Conservation (phyloP, 2,329 filamentous ascomycete species). For the Penicillium sp. region DNA sequence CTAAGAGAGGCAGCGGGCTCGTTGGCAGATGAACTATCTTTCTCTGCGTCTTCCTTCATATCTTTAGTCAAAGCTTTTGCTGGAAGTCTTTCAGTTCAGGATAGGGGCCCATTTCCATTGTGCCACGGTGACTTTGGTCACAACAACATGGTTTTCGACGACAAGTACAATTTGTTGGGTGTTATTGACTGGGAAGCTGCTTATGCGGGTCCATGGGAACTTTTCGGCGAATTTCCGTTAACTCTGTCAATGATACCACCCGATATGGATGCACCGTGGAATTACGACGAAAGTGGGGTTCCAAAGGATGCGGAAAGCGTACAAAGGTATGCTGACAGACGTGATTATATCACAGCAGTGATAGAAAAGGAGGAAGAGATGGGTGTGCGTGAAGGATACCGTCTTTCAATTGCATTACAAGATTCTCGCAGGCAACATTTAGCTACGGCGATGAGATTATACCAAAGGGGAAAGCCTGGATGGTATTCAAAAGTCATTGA, state of each 20-base stretch:
- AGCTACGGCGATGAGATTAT: conserved; percentile 4
- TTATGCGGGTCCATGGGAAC: conserved; percentile 1
- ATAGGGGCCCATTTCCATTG: conserved; percentile 1
- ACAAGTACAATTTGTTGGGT: conserved; percentile 1
- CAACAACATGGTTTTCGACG: conserved; percentile 4
- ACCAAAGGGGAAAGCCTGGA: conserved; percentile 5
- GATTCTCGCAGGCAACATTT: conserved; percentile 1
- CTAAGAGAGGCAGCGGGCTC: conserved; percentile 2
- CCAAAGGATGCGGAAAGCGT: not conserved
- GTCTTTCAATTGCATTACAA: conserved; percentile 5
- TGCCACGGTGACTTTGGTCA: conserved; percentile 2
- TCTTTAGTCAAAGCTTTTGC: not conserved
- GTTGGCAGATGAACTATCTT: conserved; percentile 1
- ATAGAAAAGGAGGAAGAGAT: conserved; percentile 3
- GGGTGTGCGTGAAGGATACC: conserved; percentile 1
- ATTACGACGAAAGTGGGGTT: conserved; percentile 1
- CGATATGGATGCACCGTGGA: conserved; percentile 5
- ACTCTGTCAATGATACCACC: conserved; percentile 1
- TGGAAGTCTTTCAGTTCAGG: not conserved
- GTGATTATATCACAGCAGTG: conserved; percentile 1
- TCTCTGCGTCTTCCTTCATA: conserved; percentile 1
- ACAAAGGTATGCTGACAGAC: conserved; percentile 1
- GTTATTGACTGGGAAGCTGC: conserved; percentile 5
- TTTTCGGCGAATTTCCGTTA: conserved; percentile 2
- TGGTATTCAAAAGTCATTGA: conserved; percentile 6